Conservation (phyloP, 164 flowering plant species). For the Chimonanthus salicifolius region DNA sequence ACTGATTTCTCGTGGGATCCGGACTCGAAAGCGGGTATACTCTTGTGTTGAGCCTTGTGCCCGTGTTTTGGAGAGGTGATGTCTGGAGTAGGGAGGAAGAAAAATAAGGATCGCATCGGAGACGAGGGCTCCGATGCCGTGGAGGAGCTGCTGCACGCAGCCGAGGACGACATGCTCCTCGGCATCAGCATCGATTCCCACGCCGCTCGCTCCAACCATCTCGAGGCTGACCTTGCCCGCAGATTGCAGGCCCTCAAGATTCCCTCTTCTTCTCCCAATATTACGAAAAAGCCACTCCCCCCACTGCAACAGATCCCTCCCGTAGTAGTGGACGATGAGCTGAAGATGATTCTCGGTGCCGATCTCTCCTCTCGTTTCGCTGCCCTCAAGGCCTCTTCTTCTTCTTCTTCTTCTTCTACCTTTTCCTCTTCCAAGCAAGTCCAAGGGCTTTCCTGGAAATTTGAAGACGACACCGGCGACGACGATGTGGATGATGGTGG, state of each 20-base stretch:
- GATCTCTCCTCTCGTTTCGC: constrained; percentile 61
- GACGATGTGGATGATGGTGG: constrained; percentile 23
- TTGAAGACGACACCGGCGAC: neutral
- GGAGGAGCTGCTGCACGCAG: constrained; percentile 52
- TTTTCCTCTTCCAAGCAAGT: constrained; percentile 10
- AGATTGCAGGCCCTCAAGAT: constrained; percentile 60
- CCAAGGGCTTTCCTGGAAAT: neutral
- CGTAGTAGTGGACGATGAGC: constrained; percentile 18
- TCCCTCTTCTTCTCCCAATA: constrained; percentile 10
- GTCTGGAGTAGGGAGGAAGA: neutral
- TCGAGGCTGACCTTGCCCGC: constrained; percentile 45
- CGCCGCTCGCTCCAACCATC: constrained; percentile 13
- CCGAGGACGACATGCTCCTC: constrained; percentile 57
- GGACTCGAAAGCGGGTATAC: too few species aligned
- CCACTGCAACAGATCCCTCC: neutral
- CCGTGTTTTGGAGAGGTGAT: too few species aligned
- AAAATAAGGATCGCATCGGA: neutral
- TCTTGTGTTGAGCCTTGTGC: too few species aligned
- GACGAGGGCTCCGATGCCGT: constrained; percentile 31
- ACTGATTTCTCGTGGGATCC: too few species aligned
- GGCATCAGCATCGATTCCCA: constrained; percentile 46
- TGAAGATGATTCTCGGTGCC: constrained; percentile 17
- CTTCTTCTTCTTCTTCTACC: constrained; percentile 13
- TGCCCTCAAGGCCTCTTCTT: constrained; percentile 39
- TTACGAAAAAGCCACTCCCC: constrained; percentile 8